Conservation (phyloP, 306 rosid genomes). For the Fagus crenata region DNA sequence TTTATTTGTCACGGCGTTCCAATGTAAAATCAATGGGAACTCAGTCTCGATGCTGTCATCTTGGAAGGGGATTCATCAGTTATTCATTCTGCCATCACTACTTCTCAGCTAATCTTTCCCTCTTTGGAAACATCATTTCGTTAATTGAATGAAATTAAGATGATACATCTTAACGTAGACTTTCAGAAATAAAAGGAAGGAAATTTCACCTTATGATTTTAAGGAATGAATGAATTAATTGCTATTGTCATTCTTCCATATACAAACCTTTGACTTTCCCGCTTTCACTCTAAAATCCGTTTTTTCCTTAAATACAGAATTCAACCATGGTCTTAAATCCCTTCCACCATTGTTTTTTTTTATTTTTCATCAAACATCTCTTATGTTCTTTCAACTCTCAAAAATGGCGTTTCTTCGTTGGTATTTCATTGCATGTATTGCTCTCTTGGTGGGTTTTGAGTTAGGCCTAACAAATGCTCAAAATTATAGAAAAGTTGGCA, state of each 20-base stretch:
- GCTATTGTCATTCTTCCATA: conserved; percentile 9
- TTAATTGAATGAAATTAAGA: no score
- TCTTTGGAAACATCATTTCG: no score
- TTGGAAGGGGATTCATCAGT: no score
- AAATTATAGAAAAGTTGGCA: conserved; percentile 20
- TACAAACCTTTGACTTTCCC: background rate
- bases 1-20: no score
- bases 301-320: background rate
- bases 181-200: no score
- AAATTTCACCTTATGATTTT: background rate
- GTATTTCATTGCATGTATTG: conserved; percentile 21
- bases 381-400: background rate
- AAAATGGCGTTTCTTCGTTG: conserved; percentile 22
- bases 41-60: no score
- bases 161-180: no score
- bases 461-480: conserved; percentile 31
- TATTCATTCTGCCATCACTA: no score
- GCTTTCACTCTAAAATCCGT: conserved; percentile 6
- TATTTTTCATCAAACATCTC: background rate
- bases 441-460: conserved; percentile 23
- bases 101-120: no score
- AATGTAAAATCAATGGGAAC: no score
- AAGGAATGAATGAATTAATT: background rate
- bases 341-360: background rate
- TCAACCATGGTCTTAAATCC: background rate